These are phyloP conservation scores for Areca catechu DNA, from an alignment of 176 grass and related monocot genomes.

Conservation along the genomic window DNA sequence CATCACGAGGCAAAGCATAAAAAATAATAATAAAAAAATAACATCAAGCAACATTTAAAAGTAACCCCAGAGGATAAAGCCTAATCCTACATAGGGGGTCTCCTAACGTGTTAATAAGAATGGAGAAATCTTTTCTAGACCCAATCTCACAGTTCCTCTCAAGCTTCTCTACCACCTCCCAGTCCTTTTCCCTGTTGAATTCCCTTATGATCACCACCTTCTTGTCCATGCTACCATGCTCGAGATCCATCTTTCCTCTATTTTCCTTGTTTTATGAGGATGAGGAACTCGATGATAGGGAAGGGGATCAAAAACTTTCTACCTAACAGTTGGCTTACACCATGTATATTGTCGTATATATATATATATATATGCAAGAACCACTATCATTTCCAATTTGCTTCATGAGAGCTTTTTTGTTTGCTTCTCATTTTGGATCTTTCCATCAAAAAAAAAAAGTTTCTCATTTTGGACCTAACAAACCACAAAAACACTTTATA, in stretches of 20 bases:
- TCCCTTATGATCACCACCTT: conserved; percentile 12
- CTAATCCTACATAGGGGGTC: conserved; percentile 22
- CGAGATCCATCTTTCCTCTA: conserved; percentile 8
- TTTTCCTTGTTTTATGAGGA: background rate
- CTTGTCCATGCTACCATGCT: background rate
- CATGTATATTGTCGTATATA: no score
- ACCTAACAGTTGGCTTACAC: no score
- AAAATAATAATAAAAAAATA: background rate
- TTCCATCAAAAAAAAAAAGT: no score
- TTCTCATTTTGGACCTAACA: no score
- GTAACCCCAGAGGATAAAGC: conserved; percentile 7
- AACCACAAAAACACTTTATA: no score
- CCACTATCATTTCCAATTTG: no score
- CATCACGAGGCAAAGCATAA: no score
- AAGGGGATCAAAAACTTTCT: background rate
- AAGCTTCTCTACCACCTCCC: conserved; percentile 18
- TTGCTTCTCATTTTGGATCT: no score
- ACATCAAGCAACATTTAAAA: background rate
- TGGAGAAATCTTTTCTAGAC: conserved; percentile 3
- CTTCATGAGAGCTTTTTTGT: no score
- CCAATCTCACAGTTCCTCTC: conserved; percentile 23
- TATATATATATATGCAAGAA: no score
- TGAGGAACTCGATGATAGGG: background rate
- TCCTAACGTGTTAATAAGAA: conserved; percentile 22
- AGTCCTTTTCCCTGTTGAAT: background rate